A percentile compares a stretch with the other conserved stretches of the same genome.
Evolutionary conservation across 352 stramenopile species (phyloP).

Genomic region (Pythium rishiriense): DNA sequence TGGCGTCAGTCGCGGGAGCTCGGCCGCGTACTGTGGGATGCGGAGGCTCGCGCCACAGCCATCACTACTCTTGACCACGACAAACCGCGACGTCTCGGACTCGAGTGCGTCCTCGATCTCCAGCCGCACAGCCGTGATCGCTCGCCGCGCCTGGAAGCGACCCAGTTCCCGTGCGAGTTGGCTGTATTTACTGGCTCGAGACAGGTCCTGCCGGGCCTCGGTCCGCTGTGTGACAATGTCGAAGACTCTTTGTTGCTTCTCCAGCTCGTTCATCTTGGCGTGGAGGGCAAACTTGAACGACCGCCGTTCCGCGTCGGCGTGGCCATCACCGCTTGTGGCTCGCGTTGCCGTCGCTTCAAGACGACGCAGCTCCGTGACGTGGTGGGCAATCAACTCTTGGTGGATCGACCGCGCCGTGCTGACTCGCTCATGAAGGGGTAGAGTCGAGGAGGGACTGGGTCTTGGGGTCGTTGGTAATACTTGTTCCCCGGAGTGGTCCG

Average conservation of each 20-base stretch:
- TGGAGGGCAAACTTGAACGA: background rate
- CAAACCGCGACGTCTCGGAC: background rate
- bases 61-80: background rate
- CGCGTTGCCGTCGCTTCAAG: background rate
- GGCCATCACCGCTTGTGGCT: too few species aligned
- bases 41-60: background rate
- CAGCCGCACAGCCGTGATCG: background rate
- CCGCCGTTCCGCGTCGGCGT: background rate
- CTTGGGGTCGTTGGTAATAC: too few species aligned
- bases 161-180: background rate
- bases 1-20: background rate
- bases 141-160: background rate
- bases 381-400: background rate
- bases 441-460: too few species aligned
- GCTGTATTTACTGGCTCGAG: background rate
- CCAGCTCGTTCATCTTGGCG: conserved; percentile 1
- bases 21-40: conserved; percentile 1
- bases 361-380: background rate
- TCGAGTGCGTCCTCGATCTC: background rate
- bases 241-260: background rate
- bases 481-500: too few species aligned
- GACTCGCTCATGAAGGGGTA: background rate
- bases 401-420: background rate
- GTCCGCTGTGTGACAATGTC: background rate
- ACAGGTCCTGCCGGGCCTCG: background rate